phyloP scores from a whole-genome alignment of 768 basidiomycete genomes.

The Trametes cubensis region DNA sequence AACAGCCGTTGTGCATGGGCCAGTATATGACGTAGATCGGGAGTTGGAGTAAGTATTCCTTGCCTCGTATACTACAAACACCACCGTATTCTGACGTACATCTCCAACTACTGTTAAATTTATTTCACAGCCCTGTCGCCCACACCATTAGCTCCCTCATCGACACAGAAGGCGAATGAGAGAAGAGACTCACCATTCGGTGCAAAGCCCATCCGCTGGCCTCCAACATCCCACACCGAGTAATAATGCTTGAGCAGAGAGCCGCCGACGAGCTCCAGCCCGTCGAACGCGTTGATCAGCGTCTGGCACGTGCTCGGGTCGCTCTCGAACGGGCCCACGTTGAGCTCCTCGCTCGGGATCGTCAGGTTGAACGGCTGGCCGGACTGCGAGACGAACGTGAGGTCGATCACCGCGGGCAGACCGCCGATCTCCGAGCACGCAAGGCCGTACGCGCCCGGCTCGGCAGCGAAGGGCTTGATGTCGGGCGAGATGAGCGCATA shows the following conservation, averaged over 20 bases:
- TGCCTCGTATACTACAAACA: too few species aligned
- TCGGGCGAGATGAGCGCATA: constrained; percentile 61
- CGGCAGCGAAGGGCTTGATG: constrained; percentile 53
- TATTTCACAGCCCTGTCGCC: not conserved
- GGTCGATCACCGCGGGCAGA: constrained; percentile 54
- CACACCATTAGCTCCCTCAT: not conserved
- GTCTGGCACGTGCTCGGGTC: constrained; percentile 56
- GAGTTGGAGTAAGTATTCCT: too few species aligned
- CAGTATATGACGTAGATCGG: too few species aligned
- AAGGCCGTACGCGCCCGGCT: constrained; percentile 55
- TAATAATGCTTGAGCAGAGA: constrained; percentile 64
- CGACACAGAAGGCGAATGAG: not conserved
- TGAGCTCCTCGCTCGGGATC: constrained; percentile 59
- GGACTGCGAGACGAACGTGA: constrained; percentile 54
- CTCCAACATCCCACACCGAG: constrained; percentile 58
- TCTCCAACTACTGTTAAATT: not conserved
- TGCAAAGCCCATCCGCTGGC: constrained; percentile 54
- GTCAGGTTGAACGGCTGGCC: constrained; percentile 57
- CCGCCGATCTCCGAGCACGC: constrained; percentile 48
- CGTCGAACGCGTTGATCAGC: constrained; percentile 61
- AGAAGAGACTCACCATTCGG: constrained; percentile 37
- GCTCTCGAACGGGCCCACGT: constrained; percentile 57
- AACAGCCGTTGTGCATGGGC: too few species aligned
- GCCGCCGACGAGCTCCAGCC: constrained; percentile 52
- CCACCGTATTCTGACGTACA: not conserved